Evolutionary conservation across 208 protist species (phyloP), one percentile per base, ranked within the genome.

Genomic region (Acanthamoeba royreba): DNA sequence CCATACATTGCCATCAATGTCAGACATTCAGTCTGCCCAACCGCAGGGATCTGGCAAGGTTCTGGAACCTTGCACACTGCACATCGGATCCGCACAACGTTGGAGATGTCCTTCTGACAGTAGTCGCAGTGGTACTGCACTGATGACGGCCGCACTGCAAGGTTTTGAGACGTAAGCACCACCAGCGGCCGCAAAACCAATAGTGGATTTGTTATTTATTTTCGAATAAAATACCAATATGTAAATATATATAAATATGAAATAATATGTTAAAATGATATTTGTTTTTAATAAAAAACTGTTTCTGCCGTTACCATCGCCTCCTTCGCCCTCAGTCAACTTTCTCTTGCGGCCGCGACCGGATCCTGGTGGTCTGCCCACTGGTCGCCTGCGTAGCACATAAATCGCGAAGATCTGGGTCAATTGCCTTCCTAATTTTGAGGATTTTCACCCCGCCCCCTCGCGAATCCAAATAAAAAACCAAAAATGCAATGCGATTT

Each of bases 41-140:
- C n/a, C n/a, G n/a, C n/a, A n/a, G n/a, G n/a, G n/a, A n/a, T n/a
- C n/a, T n/a, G n/a, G n/a, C n/a, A 46, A 58, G 38, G 19, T 45
- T 25, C 8, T 1, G 40, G 33, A 5, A 83, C 58, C 58, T 42
- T 55, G 35, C 95, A 95, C 8, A 93, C 53, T 5, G 94, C 79
- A 53, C 92, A 95, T 22, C 81, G 40, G 5, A 96, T 94, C 17
- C 92, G 61, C 9, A 96, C 92, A 5, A 92, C 92, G 25, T 72
- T 83, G 52, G 81, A 93, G 7, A 95, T 95, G 93, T 93, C 88
- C 22, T 95, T 96, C 28, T 95, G 87, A 74, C 95, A 96, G 40
- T 96, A 96, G 89, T 96, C 92, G 45, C 95, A 96, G 92, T 95
- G 93, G 61, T 95, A 96, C 35, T 83, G 66, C 15, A 94, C 61